These are phyloP conservation scores for Lineolata rhizophorae DNA, from an alignment of 495 filamentous ascomycete genomes.

Conservation along the genomic window DNA sequence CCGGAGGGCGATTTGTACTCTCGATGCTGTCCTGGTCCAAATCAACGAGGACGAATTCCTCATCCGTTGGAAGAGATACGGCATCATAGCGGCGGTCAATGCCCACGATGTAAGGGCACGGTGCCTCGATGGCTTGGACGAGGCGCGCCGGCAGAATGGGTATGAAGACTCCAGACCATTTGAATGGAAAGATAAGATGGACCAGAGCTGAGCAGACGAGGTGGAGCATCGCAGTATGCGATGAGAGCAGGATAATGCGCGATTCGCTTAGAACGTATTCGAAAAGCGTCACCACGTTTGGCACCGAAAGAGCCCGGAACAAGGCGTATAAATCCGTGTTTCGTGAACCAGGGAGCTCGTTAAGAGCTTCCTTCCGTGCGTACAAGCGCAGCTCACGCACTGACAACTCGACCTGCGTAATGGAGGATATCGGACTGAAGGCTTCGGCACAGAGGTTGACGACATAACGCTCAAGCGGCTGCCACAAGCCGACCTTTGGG, in stretches of 20 bases:
- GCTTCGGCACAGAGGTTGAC: slow-evolving; percentile 95
- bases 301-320: slow-evolving; percentile 70
- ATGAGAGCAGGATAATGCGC: slow-evolving; percentile 87
- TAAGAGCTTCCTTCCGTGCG: slow-evolving; percentile 76
- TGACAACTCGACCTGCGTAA: slow-evolving; percentile 84
- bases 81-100: slow-evolving; percentile 87
- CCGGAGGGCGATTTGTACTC: slow-evolving; percentile 45
- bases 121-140: slow-evolving; percentile 76
- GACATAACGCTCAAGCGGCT: slow-evolving; percentile 88
- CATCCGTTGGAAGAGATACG: slow-evolving; percentile 79
- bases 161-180: slow-evolving; percentile 85
- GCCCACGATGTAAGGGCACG: slow-evolving; percentile 91
- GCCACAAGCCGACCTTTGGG: slow-evolving; percentile 85
- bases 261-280: slow-evolving; percentile 88
- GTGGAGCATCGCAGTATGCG: slow-evolving; percentile 90
- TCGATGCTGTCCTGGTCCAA: slow-evolving; percentile 78
- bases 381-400: slow-evolving; percentile 81
- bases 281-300: slow-evolving; percentile 78
- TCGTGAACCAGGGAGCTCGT: slow-evolving; percentile 82
- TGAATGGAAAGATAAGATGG: slow-evolving; percentile 70
- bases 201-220: slow-evolving; percentile 67
- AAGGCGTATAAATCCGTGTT: slow-evolving; percentile 87
- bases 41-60: slow-evolving; percentile 89
- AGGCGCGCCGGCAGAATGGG: slow-evolving; percentile 75
- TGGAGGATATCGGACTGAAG: slow-evolving; percentile 71